These are phyloP conservation scores for Haplosporangium sp. DNA, from an alignment of 371 early-diverging fungal species.

Conservation along the genomic window DNA sequence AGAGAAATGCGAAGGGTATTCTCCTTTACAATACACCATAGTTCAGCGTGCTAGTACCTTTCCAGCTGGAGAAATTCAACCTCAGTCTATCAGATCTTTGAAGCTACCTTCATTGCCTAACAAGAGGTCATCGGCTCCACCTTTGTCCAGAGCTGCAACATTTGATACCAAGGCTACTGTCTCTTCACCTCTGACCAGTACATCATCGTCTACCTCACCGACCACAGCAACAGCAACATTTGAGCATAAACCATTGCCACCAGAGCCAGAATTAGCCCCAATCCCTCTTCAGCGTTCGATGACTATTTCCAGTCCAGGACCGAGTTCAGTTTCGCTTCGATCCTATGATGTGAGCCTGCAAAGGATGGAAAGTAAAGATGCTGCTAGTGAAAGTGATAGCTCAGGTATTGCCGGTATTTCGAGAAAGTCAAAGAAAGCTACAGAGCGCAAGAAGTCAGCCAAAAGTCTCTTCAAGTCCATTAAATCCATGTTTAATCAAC, in stretches of 20 bases:
- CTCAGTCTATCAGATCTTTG: constrained; percentile 19
- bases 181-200: not conserved
- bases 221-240: not conserved
- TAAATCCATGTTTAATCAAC: constrained; percentile 49
- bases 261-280: not conserved
- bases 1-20: constrained; percentile 15
- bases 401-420: constrained; percentile 23
- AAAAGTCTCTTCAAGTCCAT: constrained; percentile 42
- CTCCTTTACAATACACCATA: constrained; percentile 25
- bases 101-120: constrained; percentile 20
- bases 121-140: constrained; percentile 48
- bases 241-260: not conserved
- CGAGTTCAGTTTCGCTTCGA: constrained; percentile 27
- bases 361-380: constrained; percentile 42
- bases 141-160: constrained; percentile 16
- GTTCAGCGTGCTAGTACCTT: constrained; percentile 39
- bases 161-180: constrained; percentile 8
- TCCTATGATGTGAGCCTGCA: constrained; percentile 42
- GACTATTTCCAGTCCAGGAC: constrained; percentile 14
- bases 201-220: not conserved
- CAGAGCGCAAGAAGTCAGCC: constrained; percentile 38
- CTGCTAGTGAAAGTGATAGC: constrained; percentile 49
- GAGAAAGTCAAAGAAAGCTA: constrained; percentile 17
- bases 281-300: constrained; percentile 11
- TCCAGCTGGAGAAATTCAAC: constrained; percentile 44